Evolutionary conservation across 805 yeast genomes (phyloP).

Genomic region (Sporopachydermia lactativora): DNA sequence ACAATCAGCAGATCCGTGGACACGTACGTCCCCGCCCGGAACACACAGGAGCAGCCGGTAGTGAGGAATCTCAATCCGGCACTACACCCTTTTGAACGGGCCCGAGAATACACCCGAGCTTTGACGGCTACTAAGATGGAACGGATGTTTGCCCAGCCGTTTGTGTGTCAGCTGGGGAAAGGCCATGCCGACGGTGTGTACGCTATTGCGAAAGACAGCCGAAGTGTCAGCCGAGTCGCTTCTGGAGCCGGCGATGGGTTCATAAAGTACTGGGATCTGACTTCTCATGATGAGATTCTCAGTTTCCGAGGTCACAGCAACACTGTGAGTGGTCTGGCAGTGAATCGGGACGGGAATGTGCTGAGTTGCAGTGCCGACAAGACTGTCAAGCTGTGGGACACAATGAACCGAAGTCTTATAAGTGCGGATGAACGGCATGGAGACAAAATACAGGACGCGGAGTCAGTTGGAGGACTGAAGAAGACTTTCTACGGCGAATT

Average conservation of each 20-base stretch:
- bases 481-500: conserved; percentile 77
- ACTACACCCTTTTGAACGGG: conserved; percentile 92
- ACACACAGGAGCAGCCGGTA: conserved; percentile 73
- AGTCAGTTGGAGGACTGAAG: conserved; percentile 37
- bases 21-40: conserved; percentile 81
- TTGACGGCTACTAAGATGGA: conserved; percentile 90
- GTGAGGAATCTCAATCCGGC: conserved; percentile 90
- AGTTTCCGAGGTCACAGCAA: conserved; percentile 85
- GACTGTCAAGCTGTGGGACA: conserved; percentile 81
- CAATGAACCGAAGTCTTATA: conserved; percentile 37
- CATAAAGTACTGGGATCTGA: conserved; percentile 85
- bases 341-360: conserved; percentile 49
- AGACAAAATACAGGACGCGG: conserved; percentile 20
- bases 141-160: conserved; percentile 95
- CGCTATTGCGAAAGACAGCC: conserved; percentile 65
- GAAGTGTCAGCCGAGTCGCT: conserved; percentile 59
- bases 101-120: conserved; percentile 91
- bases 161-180: conserved; percentile 83
- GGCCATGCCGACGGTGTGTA: conserved; percentile 96
- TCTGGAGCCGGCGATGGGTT: conserved; percentile 94
- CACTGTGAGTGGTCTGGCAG: conserved; percentile 71
- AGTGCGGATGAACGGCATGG: conserved; percentile 14
- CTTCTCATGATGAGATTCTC: conserved; percentile 59
- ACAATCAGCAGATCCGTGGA: conserved; percentile 85
- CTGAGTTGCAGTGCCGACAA: conserved; percentile 87